Percentiles rank a stretch among this genome's conserved stretches.
phyloP scores from a whole-genome alignment of 352 stramenopile genomes.

The Peronospora destructor region DNA sequence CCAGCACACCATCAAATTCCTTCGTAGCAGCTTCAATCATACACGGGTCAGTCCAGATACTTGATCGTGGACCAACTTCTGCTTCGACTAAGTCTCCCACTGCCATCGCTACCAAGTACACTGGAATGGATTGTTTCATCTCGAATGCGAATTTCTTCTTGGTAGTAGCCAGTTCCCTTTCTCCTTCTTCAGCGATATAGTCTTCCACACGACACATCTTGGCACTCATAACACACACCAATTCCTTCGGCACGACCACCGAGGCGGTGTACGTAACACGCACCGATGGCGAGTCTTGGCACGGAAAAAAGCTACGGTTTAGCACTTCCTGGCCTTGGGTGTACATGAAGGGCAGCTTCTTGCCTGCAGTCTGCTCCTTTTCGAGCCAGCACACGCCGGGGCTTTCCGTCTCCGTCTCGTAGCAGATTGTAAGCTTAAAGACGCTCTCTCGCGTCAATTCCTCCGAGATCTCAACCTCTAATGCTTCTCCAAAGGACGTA shows the following conservation, averaged over 20 bases:
- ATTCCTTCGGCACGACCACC: constrained; percentile 87
- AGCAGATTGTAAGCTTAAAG: constrained; percentile 44
- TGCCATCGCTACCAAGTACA: constrained; percentile 80
- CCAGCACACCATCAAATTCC: constrained; percentile 71
- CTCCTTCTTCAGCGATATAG: constrained; percentile 16
- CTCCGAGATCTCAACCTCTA: constrained; percentile 45
- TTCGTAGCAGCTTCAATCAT: constrained; percentile 67
- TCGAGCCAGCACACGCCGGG: constrained; percentile 76
- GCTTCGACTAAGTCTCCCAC: constrained; percentile 69
- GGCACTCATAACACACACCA: constrained; percentile 87
- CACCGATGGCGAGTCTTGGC: constrained; percentile 90
- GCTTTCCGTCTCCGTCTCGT: constrained; percentile 57
- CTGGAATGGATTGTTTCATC: constrained; percentile 77
- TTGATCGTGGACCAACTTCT: constrained; percentile 59
- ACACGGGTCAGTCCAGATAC: constrained; percentile 76
- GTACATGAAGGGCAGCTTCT: constrained; percentile 73
- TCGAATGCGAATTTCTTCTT: constrained; percentile 60
- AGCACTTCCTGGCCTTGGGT: constrained; percentile 84
- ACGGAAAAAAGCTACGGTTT: constrained; percentile 80
- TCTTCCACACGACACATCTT: constrained; percentile 33
- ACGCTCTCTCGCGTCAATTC: constrained; percentile 8
- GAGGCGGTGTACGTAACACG: constrained; percentile 93
- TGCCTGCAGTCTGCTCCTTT: constrained; percentile 79
- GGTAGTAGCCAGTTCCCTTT: constrained; percentile 8
- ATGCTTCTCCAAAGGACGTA: constrained; percentile 50